Base-by-base conservation (phyloP, 1,284 basidiomycete species). In the Pseudozyma thailandica region DNA sequence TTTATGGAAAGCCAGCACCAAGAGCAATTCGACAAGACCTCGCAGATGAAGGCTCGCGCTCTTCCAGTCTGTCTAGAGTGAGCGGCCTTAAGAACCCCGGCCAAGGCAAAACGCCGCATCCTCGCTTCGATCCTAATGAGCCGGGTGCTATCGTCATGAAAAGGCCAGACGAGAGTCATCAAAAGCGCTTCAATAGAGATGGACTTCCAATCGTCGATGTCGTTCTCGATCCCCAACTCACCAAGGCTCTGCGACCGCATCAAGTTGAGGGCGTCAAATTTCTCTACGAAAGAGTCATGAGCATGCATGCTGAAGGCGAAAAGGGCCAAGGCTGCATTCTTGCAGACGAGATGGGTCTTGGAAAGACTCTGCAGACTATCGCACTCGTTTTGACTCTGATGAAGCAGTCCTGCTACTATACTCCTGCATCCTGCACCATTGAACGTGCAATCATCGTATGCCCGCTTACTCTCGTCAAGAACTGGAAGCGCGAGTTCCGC, bases 211-310 rank as follows among this genome's bases (percentile, higher is more conserved):
- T 77, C 20, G 72, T 80, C 20, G 78, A 80, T 50, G 95, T 98
- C 10, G 95, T 98, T 13, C 94, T 98, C 46, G 94, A 98, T 83
- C 95, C 95, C 4, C 87, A 88, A 41, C 85, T 98, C 27, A 85
- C 88, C 45, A 95, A 93, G 82, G 91, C 94, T 3, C 86, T 98
- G 37, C 89, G 95, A 41, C 96, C 96, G 13, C 96, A 98, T 88
- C 95, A 98, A 84, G 89, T 98, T 18, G 94, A 98, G 82, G 95
- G 95, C 70, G 95, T 98, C 65, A 97, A 97, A 91, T 98, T 98
- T 84, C 85, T 99, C 81, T 99, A 97, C 84, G 90, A 89, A 83
- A 95, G 94, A 81, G 90, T 94, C 8, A 97, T 93, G 0, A 96
- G 94, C 2, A 91, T 96, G 89, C 85, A 94, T 48, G 91, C 91